Evolutionary conservation across 1,284 basidiomycete species (phyloP), one percentile per base, ranked within the genome.

Genomic region (Fomitopsis schrenkii): DNA sequence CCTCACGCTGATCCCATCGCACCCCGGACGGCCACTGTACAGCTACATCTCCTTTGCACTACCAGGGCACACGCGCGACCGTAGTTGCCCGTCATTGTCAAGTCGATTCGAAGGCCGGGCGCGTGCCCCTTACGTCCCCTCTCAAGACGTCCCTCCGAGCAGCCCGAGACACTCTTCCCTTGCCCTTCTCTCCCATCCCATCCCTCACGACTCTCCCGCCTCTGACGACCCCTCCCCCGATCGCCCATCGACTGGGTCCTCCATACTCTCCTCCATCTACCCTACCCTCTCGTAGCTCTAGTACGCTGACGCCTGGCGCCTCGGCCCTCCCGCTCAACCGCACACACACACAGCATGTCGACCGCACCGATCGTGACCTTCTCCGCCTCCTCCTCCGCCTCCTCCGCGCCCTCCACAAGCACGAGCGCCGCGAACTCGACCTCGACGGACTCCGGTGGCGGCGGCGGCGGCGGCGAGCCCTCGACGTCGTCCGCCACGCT

Each of bases 401-500:
- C 52, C 15, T 35, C 53, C 15, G 36, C 26, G 12, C 15, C 33
- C 50, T 5, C 26, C 5, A 15, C n/a, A 15, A 38, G 7, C n/a
- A 17, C 35, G 35, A 10, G 12, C 36, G 35, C 45, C 45, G 53
- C 4, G 22, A 55, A 30, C 30, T 50, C 48, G 26, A 50, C 12
- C 30, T n/a, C n/a, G n/a, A 5, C 48, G 45, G 22, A 12, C 45
- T 26, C 45, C 17, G 17, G 22, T n/a, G n/a, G n/a, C n/a, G n/a
- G n/a, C n/a, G n/a, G n/a, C n/a, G n/a, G n/a, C 22, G 38, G 46
- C 46, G 26, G 26, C n/a, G 26, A 15, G 15, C 46, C 46, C n/a
- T 45, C 67, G 60, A 67, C 67, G 58, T 68, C 67, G 59, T 70
- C 69, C 14, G 68, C 69, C 12, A 66, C 67, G 42, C 58, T 70